phyloP scores from a whole-genome alignment of 2,329 filamentous ascomycete genomes.

The Ascochyta lentis region DNA sequence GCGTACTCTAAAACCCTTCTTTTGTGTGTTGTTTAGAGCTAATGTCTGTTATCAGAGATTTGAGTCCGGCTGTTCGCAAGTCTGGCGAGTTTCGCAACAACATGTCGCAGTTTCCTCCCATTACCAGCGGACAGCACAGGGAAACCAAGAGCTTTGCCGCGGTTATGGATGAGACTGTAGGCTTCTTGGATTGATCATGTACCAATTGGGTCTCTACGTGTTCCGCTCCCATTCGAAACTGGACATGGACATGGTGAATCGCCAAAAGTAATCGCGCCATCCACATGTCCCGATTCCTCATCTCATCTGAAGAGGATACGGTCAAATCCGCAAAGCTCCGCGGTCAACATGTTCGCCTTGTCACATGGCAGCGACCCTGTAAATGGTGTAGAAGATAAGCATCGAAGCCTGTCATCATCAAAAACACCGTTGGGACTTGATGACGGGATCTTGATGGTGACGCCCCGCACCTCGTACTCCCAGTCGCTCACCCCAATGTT shows the following conservation, averaged over 20 bases:
- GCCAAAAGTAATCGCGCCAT: too few relatives aligned
- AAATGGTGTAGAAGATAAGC: too few relatives aligned
- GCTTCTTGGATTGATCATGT: constrained; percentile 38
- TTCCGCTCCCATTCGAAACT: too few relatives aligned
- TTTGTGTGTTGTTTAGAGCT: neutral
- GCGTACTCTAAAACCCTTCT: constrained; percentile 57
- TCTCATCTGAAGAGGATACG: too few relatives aligned
- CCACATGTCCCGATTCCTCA: too few relatives aligned
- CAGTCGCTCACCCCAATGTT: neutral
- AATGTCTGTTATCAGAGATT: constrained; percentile 45
- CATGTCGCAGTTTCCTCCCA: constrained; percentile 44
- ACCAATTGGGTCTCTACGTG: neutral
- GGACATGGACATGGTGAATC: too few relatives aligned
- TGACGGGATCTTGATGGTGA: too few relatives aligned
- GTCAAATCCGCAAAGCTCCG: too few relatives aligned
- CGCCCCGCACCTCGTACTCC: constrained; percentile 5
- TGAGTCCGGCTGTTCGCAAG: constrained; percentile 56
- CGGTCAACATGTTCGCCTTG: too few relatives aligned
- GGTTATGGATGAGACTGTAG: constrained; percentile 47
- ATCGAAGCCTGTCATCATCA: too few relatives aligned
- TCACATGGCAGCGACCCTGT: too few relatives aligned
- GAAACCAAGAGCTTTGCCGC: constrained; percentile 45
- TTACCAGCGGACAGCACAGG: constrained; percentile 44
- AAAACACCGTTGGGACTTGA: too few relatives aligned
- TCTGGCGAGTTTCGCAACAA: constrained; percentile 52